A percentile compares a stretch with the other conserved stretches of the same genome.
Conservation (phyloP, 495 filamentous ascomycete genomes). For the Penicillium cinerascens region DNA sequence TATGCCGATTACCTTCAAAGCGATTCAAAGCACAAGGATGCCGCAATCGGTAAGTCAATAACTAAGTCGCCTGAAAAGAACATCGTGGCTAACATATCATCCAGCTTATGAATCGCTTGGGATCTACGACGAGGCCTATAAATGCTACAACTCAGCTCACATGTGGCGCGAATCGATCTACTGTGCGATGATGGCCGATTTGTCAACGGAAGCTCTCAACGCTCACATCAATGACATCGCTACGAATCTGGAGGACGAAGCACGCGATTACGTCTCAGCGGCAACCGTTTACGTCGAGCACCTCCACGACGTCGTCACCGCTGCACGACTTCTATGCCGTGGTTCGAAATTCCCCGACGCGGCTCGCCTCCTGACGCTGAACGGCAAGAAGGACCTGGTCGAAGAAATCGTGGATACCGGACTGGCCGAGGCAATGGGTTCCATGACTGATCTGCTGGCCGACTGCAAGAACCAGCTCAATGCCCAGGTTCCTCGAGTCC, state of each 20-base stretch:
- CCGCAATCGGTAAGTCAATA: constrained; percentile 59
- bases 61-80: background rate
- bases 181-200: constrained; percentile 61
- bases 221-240: constrained; percentile 65
- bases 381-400: constrained; percentile 46
- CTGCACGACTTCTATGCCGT: constrained; percentile 70
- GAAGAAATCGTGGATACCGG: constrained; percentile 66
- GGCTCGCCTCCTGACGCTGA: constrained; percentile 60
- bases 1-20: constrained; percentile 76
- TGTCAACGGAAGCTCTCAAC: constrained; percentile 53
- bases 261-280: constrained; percentile 75
- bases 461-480: constrained; percentile 83
- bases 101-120: constrained; percentile 84
- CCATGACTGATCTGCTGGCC: constrained; percentile 81
- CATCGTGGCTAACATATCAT: constrained; percentile 1
- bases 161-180: constrained; percentile 89
- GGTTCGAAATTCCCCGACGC: constrained; percentile 83
- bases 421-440: constrained; percentile 70
- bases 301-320: constrained; percentile 62
- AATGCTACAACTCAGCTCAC: constrained; percentile 75
- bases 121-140: constrained; percentile 65
- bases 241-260: constrained; percentile 73
- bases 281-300: constrained; percentile 79
- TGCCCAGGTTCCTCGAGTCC: constrained; percentile 79
- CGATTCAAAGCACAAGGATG: constrained; percentile 74